A percentile compares a stretch with the other conserved stretches of the same genome.
Evolutionary conservation across 2,329 filamentous ascomycete species (phyloP).

Genomic region (Fusarium pseudocircinatum): DNA sequence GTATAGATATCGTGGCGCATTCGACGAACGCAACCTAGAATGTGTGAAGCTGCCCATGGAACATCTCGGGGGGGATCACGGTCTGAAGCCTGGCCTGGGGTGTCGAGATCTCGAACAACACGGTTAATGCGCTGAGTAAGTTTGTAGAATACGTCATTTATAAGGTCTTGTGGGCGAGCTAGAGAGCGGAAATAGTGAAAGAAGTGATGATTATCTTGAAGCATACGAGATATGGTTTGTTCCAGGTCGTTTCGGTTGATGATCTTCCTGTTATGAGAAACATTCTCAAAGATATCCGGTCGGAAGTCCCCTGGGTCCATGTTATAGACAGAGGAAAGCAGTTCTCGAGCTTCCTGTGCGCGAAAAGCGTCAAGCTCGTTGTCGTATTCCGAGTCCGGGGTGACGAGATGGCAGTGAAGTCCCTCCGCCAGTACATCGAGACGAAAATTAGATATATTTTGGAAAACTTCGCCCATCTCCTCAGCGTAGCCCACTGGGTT

Average conservation of each 20-base stretch:
- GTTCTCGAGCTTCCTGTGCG: constrained; percentile 60
- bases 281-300: constrained; percentile 55
- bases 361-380: constrained; percentile 50
- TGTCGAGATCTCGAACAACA: constrained; percentile 57
- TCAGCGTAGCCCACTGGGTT: constrained; percentile 54
- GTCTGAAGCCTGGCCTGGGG: constrained; percentile 1
- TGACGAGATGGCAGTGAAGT: constrained; percentile 59
- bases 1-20: constrained; percentile 55
- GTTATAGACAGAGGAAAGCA: constrained; percentile 58
- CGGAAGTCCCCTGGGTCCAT: constrained; percentile 55
- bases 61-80: constrained; percentile 52
- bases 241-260: constrained; percentile 59
- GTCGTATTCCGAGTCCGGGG: constrained; percentile 44
- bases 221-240: constrained; percentile 62
- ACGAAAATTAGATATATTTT: constrained; percentile 59
- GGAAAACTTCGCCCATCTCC: constrained; percentile 60
- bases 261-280: constrained; percentile 46
- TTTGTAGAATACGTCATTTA: constrained; percentile 59
- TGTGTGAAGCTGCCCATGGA: constrained; percentile 60
- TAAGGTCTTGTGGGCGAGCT: constrained; percentile 55
- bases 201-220: constrained; percentile 64
- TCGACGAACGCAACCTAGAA: constrained; percentile 54
- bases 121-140: constrained; percentile 59
- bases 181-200: constrained; percentile 62
- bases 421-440: constrained; percentile 62